These are phyloP conservation scores for Mycena rebaudengoi DNA, from an alignment of 768 basidiomycete genomes.

Conservation along the genomic window DNA sequence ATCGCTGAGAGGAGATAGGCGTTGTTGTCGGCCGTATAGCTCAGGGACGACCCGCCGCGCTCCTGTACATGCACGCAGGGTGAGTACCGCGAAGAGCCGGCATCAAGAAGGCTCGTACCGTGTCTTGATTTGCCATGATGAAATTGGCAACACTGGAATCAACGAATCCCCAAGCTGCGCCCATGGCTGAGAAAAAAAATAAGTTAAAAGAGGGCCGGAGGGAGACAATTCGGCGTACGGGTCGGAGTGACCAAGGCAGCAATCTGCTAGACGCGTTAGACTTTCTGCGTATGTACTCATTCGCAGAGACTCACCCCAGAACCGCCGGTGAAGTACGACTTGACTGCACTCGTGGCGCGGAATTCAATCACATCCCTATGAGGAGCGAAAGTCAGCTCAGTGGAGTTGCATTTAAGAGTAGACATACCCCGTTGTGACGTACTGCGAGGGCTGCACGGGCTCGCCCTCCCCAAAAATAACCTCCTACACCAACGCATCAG, in stretches of 20 bases:
- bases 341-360: slow-evolving; percentile 12
- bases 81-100: too few species aligned
- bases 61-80: too few species aligned
- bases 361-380: slow-evolving; percentile 22
- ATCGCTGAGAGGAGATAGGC: slow-evolving; percentile 17
- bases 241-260: slow-evolving; percentile 13
- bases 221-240: slow-evolving; percentile 5
- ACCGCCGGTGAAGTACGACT: slow-evolving; percentile 18
- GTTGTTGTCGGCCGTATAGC: slow-evolving; percentile 11
- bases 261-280: too few species aligned
- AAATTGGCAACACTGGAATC: slow-evolving; percentile 14
- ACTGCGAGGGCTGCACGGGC: neutral
- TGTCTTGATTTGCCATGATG: slow-evolving; percentile 21
- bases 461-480: neutral
- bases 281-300: slow-evolving; percentile 12
- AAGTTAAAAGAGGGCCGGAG: too few species aligned
- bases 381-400: neutral
- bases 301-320: slow-evolving; percentile 7
- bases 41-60: slow-evolving; percentile 16
- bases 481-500: neutral
- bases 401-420: neutral
- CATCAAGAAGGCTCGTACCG: too few species aligned
- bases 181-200: slow-evolving; percentile 14
- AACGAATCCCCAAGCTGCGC: slow-evolving; percentile 18
- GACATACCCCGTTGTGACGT: neutral